Conservation (phyloP, 2,329 filamentous ascomycete species). For the Penicillium freii region DNA sequence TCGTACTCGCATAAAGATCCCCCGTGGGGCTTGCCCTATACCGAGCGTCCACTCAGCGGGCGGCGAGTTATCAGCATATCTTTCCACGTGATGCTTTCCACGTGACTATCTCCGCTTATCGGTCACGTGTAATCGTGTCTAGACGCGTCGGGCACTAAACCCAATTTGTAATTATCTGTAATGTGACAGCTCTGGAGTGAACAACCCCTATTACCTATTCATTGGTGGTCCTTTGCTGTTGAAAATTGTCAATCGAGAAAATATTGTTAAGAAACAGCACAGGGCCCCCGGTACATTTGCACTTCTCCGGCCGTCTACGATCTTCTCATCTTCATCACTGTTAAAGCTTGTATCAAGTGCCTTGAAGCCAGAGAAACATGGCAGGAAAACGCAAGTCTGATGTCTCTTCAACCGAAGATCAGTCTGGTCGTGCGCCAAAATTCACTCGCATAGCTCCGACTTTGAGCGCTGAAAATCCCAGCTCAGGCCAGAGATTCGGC, state of each 20-base stretch:
- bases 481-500: constrained; percentile 29
- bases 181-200: neutral
- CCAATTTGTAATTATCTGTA: neutral
- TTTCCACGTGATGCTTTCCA: neutral
- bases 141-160: too few species aligned
- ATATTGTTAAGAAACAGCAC: too few species aligned
- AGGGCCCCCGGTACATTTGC: neutral
- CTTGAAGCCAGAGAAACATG: neutral
- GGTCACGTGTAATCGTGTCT: too few species aligned
- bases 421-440: neutral
- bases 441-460: neutral
- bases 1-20: neutral
- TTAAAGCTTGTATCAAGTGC: neutral
- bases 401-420: neutral
- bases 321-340: neutral
- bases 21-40: neutral
- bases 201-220: neutral
- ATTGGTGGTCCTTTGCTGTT: neutral
- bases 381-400: constrained; percentile 2
- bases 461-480: constrained; percentile 6
- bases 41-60: neutral
- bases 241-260: neutral
- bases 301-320: neutral
- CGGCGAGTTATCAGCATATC: neutral
- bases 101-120: neutral